phyloP scores from a whole-genome alignment of 2,329 filamentous ascomycete genomes.

The Colletotrichum zoysiae region DNA sequence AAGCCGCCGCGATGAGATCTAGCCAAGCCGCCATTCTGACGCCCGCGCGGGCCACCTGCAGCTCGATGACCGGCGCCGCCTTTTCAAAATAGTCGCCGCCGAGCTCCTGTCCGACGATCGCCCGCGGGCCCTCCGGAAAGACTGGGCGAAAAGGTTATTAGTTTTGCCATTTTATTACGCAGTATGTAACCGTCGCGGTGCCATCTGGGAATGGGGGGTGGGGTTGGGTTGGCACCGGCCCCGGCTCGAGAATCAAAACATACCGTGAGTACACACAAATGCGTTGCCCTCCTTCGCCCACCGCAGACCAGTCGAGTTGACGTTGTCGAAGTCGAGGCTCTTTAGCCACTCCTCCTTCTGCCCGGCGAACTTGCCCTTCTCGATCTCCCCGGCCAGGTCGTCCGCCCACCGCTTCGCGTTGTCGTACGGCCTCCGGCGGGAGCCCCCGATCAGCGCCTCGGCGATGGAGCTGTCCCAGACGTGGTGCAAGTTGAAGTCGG shows the following conservation, averaged over 20 bases:
- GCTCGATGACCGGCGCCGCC: slow-evolving; percentile 73
- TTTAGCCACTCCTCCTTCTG: slow-evolving; percentile 67
- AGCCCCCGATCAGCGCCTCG: slow-evolving; percentile 72
- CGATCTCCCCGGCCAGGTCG: slow-evolving; percentile 67
- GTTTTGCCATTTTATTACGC: neutral
- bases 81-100: slow-evolving; percentile 72
- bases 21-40: slow-evolving; percentile 77
- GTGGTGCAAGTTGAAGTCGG: slow-evolving; percentile 74
- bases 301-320: slow-evolving; percentile 66
- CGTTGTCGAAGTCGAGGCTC: slow-evolving; percentile 67
- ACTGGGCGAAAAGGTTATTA: slow-evolving; percentile 54
- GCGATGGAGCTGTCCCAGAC: slow-evolving; percentile 81
- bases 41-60: slow-evolving; percentile 76
- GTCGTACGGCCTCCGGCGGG: slow-evolving; percentile 61
- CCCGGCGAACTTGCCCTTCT: slow-evolving; percentile 65
- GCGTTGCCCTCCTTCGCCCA: slow-evolving; percentile 76
- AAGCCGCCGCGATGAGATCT: slow-evolving; percentile 67
- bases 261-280: slow-evolving; percentile 72
- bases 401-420: slow-evolving; percentile 68
- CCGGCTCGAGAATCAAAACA: slow-evolving; percentile 45
- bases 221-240: neutral
- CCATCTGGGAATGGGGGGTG: neutral
- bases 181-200: neutral
- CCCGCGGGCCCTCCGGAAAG: slow-evolving; percentile 70
- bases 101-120: slow-evolving; percentile 71